Conservation (phyloP, 768 basidiomycete genomes). For the Tricholoma saponaceum region DNA sequence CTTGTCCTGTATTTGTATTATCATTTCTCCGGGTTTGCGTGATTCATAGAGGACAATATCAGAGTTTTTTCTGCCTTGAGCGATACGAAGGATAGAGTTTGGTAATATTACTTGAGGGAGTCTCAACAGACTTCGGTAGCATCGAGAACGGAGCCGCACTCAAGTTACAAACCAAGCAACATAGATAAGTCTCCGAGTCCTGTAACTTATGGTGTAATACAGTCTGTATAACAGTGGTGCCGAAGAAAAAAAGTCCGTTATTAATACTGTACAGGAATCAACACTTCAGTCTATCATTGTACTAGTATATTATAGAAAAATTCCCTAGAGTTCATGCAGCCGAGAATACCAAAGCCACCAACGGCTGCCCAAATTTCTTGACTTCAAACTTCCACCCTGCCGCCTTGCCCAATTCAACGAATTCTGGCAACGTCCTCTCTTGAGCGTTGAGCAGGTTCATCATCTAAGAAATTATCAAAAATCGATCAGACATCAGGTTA, state of each 20-base stretch:
- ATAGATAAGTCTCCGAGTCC: too few species aligned
- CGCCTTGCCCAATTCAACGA: constrained; percentile 16
- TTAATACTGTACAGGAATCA: background rate
- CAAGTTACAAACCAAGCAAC: too few species aligned
- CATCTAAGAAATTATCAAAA: constrained; percentile 19
- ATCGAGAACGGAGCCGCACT: too few species aligned
- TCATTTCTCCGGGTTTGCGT: too few species aligned
- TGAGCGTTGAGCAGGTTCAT: constrained; percentile 21
- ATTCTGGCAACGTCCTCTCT: constrained; percentile 25
- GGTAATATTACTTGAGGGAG: too few species aligned
- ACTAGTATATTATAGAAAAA: background rate
- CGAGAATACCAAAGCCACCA: constrained; percentile 7
- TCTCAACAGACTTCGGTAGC: too few species aligned
- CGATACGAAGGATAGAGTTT: too few species aligned
- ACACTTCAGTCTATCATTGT: background rate
- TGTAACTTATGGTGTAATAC: too few species aligned
- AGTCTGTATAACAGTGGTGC: too few species aligned
- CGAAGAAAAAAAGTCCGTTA: too few species aligned
- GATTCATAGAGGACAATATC: too few species aligned
- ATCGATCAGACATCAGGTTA: background rate
- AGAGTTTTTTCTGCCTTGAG: too few species aligned
- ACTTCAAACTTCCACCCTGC: constrained; percentile 24
- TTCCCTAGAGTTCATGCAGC: constrained; percentile 2
- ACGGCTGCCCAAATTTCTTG: background rate
- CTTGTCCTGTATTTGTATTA: background rate